Evolutionary conservation across 2,329 filamentous ascomycete genomes (phyloP).

Genomic region (Fusarium sublunatum): DNA sequence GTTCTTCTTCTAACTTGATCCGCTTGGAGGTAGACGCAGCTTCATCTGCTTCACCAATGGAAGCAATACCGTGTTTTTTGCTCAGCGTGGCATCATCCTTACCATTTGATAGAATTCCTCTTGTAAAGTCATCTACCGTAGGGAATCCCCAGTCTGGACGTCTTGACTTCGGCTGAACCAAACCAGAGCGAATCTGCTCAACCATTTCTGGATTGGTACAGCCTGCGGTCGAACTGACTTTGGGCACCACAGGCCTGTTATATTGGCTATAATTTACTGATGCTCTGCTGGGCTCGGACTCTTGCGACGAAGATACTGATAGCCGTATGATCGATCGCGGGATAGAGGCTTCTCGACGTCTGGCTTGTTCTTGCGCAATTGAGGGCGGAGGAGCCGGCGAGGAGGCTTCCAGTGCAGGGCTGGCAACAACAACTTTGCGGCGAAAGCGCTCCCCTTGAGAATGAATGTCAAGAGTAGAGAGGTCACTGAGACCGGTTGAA

Average conservation of each 20-base stretch:
- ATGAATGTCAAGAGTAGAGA: conserved; percentile 3
- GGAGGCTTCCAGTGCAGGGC: conserved; percentile 41
- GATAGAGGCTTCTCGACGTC: conserved; percentile 47
- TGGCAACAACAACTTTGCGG: conserved; percentile 51
- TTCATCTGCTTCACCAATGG: conserved; percentile 3
- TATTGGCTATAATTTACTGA: conserved; percentile 39
- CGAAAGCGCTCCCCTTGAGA: conserved; percentile 19
- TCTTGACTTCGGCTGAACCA: conserved; percentile 30
- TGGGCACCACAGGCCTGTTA: conserved; percentile 37
- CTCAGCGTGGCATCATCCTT: neutral
- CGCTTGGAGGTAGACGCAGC: conserved; percentile 19
- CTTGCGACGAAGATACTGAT: conserved; percentile 23
- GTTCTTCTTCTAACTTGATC: conserved; percentile 23
- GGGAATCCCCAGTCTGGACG: conserved; percentile 33
- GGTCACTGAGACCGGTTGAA: neutral
- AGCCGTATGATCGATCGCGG: conserved; percentile 53
- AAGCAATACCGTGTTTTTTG: neutral
- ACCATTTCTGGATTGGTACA: conserved; percentile 36
- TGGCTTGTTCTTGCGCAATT: conserved; percentile 52
- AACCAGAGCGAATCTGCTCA: conserved; percentile 45
- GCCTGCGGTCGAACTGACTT: conserved; percentile 5
- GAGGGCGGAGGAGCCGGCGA: conserved; percentile 48
- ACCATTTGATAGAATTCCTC: conserved; percentile 13
- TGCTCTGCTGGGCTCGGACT: conserved; percentile 2
- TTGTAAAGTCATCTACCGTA: conserved; percentile 45